A percentile compares a stretch with the other conserved stretches of the same genome.
Evolutionary conservation across 2,329 filamentous ascomycete genomes (phyloP).

Genomic region (Chrysoporthe austroafricana): DNA sequence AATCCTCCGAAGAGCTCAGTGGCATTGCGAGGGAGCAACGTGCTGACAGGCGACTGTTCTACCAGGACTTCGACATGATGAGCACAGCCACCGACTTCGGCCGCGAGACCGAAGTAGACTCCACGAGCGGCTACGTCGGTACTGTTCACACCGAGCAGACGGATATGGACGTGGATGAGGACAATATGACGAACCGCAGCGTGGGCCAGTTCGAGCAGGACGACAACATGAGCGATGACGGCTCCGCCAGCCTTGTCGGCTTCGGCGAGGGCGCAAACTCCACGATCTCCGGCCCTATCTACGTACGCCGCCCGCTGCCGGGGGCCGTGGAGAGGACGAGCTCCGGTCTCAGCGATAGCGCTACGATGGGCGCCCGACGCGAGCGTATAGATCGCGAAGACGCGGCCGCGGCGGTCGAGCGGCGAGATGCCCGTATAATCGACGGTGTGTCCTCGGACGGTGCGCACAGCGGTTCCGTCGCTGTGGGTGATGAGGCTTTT

Average conservation of each 20-base stretch:
- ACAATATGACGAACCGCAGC: slow-evolving; percentile 47
- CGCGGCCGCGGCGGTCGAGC: slow-evolving; percentile 53
- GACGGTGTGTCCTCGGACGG: slow-evolving; percentile 68
- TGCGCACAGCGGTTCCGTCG: slow-evolving; percentile 40
- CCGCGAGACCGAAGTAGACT: slow-evolving; percentile 46
- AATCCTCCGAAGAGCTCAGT: background rate
- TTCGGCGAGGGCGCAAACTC: slow-evolving; percentile 92
- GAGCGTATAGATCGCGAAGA: slow-evolving; percentile 36
- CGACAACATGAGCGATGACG: slow-evolving; percentile 85
- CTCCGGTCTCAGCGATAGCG: slow-evolving; percentile 55
- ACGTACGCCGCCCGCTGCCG: slow-evolving; percentile 56
- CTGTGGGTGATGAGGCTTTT: slow-evolving; percentile 54
- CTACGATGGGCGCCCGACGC: slow-evolving; percentile 39
- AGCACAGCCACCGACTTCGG: slow-evolving; percentile 68
- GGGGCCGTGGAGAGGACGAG: slow-evolving; percentile 53
- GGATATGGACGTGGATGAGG: slow-evolving; percentile 60
- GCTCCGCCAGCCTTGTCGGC: slow-evolving; percentile 80
- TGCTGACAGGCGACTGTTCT: slow-evolving; percentile 23
- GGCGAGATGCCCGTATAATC: slow-evolving; percentile 65
- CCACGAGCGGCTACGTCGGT: slow-evolving; percentile 60
- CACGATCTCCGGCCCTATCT: slow-evolving; percentile 79
- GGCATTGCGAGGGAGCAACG: slow-evolving; percentile 40
- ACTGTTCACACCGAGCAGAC: slow-evolving; percentile 42
- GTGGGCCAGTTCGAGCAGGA: slow-evolving; percentile 51
- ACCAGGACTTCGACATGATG: slow-evolving; percentile 66